Evolutionary conservation across 164 flowering plant species (phyloP).

Genomic region (Hamamelis virginiana): DNA sequence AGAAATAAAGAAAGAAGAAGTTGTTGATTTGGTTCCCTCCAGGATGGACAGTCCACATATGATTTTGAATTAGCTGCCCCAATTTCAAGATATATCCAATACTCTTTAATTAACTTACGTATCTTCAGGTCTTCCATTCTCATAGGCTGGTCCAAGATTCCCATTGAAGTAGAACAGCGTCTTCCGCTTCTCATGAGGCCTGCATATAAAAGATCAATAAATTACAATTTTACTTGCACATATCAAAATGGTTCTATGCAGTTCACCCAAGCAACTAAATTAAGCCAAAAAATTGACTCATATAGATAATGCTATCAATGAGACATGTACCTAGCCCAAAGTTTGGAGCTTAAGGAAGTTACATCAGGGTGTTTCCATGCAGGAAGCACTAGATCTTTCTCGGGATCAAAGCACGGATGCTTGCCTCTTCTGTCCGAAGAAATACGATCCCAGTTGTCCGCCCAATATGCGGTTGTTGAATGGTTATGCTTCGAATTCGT

Average conservation of each 20-base stretch:
- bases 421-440: conserved; percentile 72
- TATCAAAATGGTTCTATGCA: neutral
- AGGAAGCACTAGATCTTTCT: conserved; percentile 94
- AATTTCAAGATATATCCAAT: neutral
- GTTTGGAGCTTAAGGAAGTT: conserved; percentile 40
- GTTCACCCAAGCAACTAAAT: neutral
- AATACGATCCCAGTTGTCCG: conserved; percentile 86
- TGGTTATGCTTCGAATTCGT: conserved; percentile 91
- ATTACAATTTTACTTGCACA: neutral
- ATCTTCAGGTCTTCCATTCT: conserved; percentile 79
- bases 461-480: conserved; percentile 95
- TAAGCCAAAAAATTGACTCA: neutral
- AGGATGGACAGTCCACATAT: neutral
- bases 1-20: too few relatives aligned
- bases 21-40: neutral
- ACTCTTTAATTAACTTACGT: conserved; percentile 53
- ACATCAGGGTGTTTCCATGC: conserved; percentile 91
- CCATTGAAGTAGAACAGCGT: conserved; percentile 94
- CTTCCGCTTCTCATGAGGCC: conserved; percentile 66
- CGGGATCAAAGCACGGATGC: conserved; percentile 92
- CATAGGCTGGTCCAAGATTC: conserved; percentile 85
- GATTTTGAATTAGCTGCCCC: neutral
- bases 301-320: neutral
- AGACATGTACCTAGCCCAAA: conserved; percentile 69
- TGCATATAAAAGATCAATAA: conserved; percentile 28